These are phyloP conservation scores for Coniferiporia sulphurascens DNA, from an alignment of 1,284 basidiomycete species.

Conservation along the genomic window DNA sequence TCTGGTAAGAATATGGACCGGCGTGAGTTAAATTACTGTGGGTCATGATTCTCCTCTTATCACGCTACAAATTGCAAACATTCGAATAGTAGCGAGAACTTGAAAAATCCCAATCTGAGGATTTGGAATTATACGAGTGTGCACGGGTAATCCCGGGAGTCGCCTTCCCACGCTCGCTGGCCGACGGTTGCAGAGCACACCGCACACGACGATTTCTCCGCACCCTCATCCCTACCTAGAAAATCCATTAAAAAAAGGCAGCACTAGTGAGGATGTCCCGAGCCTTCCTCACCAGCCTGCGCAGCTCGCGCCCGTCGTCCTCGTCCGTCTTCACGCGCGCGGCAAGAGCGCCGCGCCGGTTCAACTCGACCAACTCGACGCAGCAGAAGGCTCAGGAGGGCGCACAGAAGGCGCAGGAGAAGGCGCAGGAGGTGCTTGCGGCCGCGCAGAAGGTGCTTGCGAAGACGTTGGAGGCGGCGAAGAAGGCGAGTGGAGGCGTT, in stretches of 20 bases:
- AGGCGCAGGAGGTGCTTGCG: constrained; percentile 60
- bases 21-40: too few species aligned
- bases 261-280: background rate
- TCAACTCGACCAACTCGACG: constrained; percentile 16
- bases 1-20: too few species aligned
- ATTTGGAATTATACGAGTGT: too few species aligned
- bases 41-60: too few species aligned
- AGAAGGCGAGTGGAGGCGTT: constrained; percentile 52
- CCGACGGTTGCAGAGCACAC: background rate
- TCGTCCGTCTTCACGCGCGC: constrained; percentile 4
- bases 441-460: constrained; percentile 53
- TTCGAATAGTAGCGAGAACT: too few species aligned
- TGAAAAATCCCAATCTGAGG: too few species aligned
- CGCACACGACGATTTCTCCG: background rate
- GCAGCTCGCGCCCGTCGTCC: constrained; percentile 1
- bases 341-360: constrained; percentile 5
- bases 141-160: background rate
- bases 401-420: constrained; percentile 45
- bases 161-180: background rate
- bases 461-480: constrained; percentile 47
- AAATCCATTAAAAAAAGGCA: background rate
- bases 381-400: constrained; percentile 20
- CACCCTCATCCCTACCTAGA: background rate
- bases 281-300: background rate
- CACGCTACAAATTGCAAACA: too few species aligned